Percentiles rank a stretch among this genome's conserved stretches.
Evolutionary conservation across 2,329 filamentous ascomycete species (phyloP).

Genomic region (Penicillium sp.): DNA sequence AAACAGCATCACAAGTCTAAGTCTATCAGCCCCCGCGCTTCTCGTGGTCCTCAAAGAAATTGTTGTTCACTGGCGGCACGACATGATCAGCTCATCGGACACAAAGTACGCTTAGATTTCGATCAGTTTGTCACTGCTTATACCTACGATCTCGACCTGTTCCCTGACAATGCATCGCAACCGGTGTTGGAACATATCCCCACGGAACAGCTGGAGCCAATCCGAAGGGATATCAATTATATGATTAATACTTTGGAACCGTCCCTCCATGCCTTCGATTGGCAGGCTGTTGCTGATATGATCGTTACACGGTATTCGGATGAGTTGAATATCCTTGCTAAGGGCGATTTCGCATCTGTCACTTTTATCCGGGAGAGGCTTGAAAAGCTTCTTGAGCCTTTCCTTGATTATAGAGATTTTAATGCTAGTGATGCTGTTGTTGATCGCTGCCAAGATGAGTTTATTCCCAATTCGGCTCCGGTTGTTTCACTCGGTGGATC

Average conservation of each 20-base stretch:
- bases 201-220: constrained; percentile 26
- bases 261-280: constrained; percentile 44
- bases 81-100: constrained; percentile 9
- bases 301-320: constrained; percentile 56
- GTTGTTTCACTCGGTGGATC: constrained; percentile 18
- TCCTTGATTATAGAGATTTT: constrained; percentile 11
- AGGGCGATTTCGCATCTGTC: constrained; percentile 17
- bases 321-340: constrained; percentile 39
- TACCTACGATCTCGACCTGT: constrained; percentile 37
- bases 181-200: constrained; percentile 31
- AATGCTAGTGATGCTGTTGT: neutral
- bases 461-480: constrained; percentile 7
- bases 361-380: constrained; percentile 1
- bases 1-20: too few species aligned
- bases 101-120: constrained; percentile 40
- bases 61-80: neutral
- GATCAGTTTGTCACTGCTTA: constrained; percentile 45
- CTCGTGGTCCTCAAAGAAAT: too few species aligned
- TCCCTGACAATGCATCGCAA: constrained; percentile 33
- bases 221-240: constrained; percentile 42
- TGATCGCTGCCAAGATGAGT: constrained; percentile 5
- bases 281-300: constrained; percentile 62
- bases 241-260: constrained; percentile 33
- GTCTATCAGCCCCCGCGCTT: too few species aligned
- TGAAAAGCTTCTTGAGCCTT: constrained; percentile 6